phyloP scores from a whole-genome alignment of 345 rosid genomes.

The Nasturtium officinale region DNA sequence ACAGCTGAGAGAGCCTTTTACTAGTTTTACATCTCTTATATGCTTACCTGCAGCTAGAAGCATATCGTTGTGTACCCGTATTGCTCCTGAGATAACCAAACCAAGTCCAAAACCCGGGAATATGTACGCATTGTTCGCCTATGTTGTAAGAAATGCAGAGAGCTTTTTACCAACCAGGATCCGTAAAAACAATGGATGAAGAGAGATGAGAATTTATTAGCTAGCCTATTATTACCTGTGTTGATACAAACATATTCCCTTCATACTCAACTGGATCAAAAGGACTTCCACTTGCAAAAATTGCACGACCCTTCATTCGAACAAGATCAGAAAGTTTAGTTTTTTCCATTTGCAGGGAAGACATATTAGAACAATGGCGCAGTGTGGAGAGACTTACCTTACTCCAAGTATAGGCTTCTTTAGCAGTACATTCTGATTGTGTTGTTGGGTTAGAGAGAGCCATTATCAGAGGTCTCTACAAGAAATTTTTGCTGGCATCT shows the following conservation, averaged over 20 bases:
- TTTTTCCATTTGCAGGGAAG: neutral
- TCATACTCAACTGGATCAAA: constrained; percentile 80
- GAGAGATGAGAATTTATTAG: neutral
- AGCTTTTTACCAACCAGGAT: constrained; percentile 7
- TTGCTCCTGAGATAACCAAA: constrained; percentile 80
- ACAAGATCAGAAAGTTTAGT: constrained; percentile 5
- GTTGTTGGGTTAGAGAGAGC: constrained; percentile 99
- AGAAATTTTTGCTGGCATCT: constrained; percentile 1
- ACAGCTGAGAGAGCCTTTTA: neutral
- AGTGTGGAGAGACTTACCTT: constrained; percentile 48
- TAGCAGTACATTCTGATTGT: constrained; percentile 95
- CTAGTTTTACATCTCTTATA: neutral
- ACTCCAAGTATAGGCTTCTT: constrained; percentile 96
- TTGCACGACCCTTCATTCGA: constrained; percentile 78
- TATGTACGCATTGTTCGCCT: constrained; percentile 93
- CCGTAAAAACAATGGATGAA: neutral
- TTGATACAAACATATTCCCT: constrained; percentile 76
- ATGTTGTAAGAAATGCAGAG: constrained; percentile 14
- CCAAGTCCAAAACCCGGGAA: constrained; percentile 96
- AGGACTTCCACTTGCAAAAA: constrained; percentile 97
- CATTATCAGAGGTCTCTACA: constrained; percentile 88
- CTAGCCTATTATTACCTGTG: constrained; percentile 73
- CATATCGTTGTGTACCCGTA: constrained; percentile 83
- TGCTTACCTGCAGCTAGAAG: constrained; percentile 85
- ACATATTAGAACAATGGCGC: neutral